phyloP scores from a whole-genome alignment of 2,329 filamentous ascomycete genomes.

The Aspergillus fumigatiaffinis region DNA sequence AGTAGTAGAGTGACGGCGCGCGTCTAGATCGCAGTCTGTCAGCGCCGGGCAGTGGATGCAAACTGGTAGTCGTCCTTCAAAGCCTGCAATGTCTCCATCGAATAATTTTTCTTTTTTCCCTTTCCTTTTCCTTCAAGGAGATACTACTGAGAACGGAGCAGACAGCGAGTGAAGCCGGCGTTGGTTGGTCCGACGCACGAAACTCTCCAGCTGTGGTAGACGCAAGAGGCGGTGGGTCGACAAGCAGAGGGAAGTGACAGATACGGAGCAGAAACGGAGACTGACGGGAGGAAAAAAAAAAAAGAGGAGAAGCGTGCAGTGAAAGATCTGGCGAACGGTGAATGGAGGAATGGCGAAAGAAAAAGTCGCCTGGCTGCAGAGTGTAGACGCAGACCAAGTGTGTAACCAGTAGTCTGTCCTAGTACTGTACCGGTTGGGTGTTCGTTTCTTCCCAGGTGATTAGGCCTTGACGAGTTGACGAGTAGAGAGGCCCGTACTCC shows the following conservation, averaged over 20 bases:
- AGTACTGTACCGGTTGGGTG: background rate
- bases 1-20: conserved; percentile 24
- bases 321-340: conserved; percentile 16
- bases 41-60: conserved; percentile 25
- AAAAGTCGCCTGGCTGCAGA: conserved; percentile 15
- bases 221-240: background rate
- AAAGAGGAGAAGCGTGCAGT: conserved; percentile 8
- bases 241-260: background rate
- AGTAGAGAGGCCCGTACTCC: conserved; percentile 2
- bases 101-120: conserved; percentile 10
- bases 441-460: background rate
- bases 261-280: background rate
- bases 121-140: background rate
- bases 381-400: conserved; percentile 7
- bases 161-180: conserved; percentile 4
- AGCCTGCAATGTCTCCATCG: conserved; percentile 34
- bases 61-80: conserved; percentile 20
- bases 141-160: background rate
- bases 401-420: conserved; percentile 11
- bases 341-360: conserved; percentile 15
- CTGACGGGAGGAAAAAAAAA: background rate
- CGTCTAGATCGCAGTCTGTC: conserved; percentile 27
- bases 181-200: background rate
- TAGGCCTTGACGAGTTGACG: background rate
- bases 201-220: background rate